Conservation (phyloP, 257 asterid species). For the Sherardia arvensis region DNA sequence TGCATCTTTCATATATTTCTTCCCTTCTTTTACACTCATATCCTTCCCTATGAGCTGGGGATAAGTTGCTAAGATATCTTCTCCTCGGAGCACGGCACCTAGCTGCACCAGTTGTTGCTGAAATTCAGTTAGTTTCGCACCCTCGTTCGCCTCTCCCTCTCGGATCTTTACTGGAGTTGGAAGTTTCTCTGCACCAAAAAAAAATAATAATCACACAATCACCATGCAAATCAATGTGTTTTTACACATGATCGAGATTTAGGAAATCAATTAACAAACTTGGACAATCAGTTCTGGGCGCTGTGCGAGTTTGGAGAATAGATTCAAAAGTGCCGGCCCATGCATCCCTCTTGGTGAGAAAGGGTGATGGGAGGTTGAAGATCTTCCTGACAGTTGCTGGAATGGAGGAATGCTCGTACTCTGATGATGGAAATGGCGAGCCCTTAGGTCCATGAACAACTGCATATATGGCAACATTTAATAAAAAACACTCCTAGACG, state of each 20-base stretch:
- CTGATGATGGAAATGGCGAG: constrained; percentile 50
- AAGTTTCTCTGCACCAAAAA: constrained; percentile 38
- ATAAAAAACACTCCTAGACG: too few relatives aligned
- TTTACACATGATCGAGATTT: too few relatives aligned
- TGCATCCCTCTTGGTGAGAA: constrained; percentile 65
- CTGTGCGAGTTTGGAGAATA: constrained; percentile 32
- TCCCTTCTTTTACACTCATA: constrained; percentile 66
- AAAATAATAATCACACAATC: too few relatives aligned
- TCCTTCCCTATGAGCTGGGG: constrained; percentile 39
- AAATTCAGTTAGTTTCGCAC: constrained; percentile 59
- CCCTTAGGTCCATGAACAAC: constrained; percentile 91
- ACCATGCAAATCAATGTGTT: neutral
- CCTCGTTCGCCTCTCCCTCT: constrained; percentile 56
- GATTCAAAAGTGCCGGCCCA: constrained; percentile 86
- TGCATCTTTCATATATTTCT: constrained; percentile 49
- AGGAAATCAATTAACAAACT: constrained; percentile 32
- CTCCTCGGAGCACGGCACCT: constrained; percentile 80
- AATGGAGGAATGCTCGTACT: constrained; percentile 84
- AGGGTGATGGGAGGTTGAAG: constrained; percentile 59
- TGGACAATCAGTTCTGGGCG: constrained; percentile 82
- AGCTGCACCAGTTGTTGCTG: constrained; percentile 78
- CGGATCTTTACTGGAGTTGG: constrained; percentile 59
- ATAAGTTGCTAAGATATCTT: constrained; percentile 37
- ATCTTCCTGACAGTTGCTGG: constrained; percentile 89
- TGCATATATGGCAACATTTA: too few relatives aligned